These are phyloP conservation scores for Penicillium egyptiacum DNA, from an alignment of 495 filamentous ascomycete genomes.

Conservation along the genomic window DNA sequence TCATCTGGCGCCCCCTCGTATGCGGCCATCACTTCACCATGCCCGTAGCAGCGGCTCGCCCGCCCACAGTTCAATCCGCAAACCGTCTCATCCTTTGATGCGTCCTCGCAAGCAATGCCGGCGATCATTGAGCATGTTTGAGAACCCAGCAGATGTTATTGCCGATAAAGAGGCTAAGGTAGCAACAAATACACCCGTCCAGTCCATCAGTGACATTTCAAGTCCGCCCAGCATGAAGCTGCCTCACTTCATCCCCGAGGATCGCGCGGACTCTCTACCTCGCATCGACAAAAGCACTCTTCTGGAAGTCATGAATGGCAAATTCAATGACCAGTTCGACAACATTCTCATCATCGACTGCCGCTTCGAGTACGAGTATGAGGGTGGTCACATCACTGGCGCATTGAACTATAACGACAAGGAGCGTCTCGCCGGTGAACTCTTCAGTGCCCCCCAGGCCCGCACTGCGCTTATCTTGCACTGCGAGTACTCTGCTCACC, in stretches of 20 bases:
- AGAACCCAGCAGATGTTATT: conserved; percentile 83
- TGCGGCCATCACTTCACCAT: conserved; percentile 62
- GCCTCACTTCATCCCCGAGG: conserved; percentile 81
- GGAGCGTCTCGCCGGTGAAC: conserved; percentile 71
- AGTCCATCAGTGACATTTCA: conserved; percentile 76
- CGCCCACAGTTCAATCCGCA: conserved; percentile 64
- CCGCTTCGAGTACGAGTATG: conserved; percentile 97
- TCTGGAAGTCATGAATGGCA: conserved; percentile 81
- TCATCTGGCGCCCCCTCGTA: conserved; percentile 48
- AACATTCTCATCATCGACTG: conserved; percentile 88
- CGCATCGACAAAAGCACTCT: conserved; percentile 80
- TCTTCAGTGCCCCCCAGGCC: conserved; percentile 67
- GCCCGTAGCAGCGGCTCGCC: conserved; percentile 69
- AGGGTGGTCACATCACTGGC: conserved; percentile 90
- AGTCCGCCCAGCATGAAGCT: conserved; percentile 68
- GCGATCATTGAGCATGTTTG: conserved; percentile 95
- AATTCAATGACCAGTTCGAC: conserved; percentile 70
- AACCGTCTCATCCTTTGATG: conserved; percentile 66
- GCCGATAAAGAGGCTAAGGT: conserved; percentile 61
- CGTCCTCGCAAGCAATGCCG: conserved; percentile 86
- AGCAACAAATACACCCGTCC: conserved; percentile 55
- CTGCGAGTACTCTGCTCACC: conserved; percentile 97
- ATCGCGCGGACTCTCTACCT: conserved; percentile 78
- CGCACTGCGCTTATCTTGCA: conserved; percentile 87
- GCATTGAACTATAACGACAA: conserved; percentile 97